Evolutionary conservation across 2,329 filamentous ascomycete genomes (phyloP).

Genomic region (Arachnomyces sp.): DNA sequence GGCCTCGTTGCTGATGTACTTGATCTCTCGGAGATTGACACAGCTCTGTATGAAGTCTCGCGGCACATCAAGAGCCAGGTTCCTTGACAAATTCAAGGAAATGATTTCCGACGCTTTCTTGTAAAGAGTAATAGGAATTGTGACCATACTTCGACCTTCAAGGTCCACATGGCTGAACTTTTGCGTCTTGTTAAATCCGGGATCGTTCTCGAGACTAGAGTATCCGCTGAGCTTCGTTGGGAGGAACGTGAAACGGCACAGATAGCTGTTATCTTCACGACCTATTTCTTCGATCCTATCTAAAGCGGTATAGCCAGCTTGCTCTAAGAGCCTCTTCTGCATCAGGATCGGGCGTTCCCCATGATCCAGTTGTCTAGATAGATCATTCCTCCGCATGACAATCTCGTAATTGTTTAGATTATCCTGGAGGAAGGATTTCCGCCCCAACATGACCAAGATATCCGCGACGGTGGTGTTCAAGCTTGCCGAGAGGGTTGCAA

Average conservation of each 20-base stretch:
- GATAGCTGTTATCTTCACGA: constrained; percentile 92
- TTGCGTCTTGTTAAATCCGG: constrained; percentile 70
- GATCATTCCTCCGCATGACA: constrained; percentile 84
- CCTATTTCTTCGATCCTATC: constrained; percentile 90
- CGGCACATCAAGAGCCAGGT: constrained; percentile 83
- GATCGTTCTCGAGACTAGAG: constrained; percentile 63
- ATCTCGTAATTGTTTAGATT: constrained; percentile 92
- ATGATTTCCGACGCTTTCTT: constrained; percentile 88
- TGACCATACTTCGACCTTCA: constrained; percentile 79
- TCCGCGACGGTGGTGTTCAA: constrained; percentile 79
- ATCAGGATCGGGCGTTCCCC: constrained; percentile 79
- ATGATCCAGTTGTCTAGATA: constrained; percentile 69
- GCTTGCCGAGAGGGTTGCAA: constrained; percentile 79
- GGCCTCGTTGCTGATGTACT: constrained; percentile 90
- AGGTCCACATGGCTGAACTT: constrained; percentile 94
- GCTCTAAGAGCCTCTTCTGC: constrained; percentile 82
- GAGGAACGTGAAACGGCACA: constrained; percentile 91
- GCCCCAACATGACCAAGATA: constrained; percentile 79
- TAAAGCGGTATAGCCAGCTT: constrained; percentile 79
- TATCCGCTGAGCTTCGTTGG: constrained; percentile 79
- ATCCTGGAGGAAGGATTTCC: constrained; percentile 88
- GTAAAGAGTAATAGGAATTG: constrained; percentile 90
- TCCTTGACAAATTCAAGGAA: constrained; percentile 85
- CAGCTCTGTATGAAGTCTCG: constrained; percentile 95
- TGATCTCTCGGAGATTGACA: constrained; percentile 84